Evolutionary conservation across 1,284 basidiomycete genomes (phyloP).

Genomic region (Heliocybe sulcata): DNA sequence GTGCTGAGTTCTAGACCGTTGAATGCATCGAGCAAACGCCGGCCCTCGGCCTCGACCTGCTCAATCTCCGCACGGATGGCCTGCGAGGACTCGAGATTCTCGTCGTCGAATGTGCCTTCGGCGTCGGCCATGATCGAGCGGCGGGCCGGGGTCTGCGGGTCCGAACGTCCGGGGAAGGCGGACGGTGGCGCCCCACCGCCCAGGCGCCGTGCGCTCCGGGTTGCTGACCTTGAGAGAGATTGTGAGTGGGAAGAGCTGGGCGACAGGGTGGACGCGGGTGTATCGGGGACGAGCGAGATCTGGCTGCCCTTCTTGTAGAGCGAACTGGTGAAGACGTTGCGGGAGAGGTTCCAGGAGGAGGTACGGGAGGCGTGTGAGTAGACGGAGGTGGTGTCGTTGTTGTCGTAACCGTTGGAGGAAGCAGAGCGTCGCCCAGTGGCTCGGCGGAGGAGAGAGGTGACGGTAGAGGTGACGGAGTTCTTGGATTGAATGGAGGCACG

Average conservation of each 20-base stretch:
- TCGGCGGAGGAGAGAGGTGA: constrained; percentile 54
- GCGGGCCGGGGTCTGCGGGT: constrained; percentile 16
- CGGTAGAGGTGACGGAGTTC: constrained; percentile 48
- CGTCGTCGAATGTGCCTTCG: constrained; percentile 42
- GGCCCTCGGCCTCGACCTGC: constrained; percentile 58
- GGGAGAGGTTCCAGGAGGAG: constrained; percentile 30
- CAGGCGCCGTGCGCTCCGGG: constrained; percentile 34
- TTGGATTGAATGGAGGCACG: constrained; percentile 57
- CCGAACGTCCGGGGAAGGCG: constrained; percentile 35
- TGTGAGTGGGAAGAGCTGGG: constrained; percentile 8
- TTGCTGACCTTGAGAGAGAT: constrained; percentile 17
- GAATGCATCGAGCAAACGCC: constrained; percentile 65
- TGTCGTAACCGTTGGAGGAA: constrained; percentile 32
- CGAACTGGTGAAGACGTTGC: constrained; percentile 23
- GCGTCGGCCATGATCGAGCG: constrained; percentile 24
- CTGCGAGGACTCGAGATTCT: constrained; percentile 45
- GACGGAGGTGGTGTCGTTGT: constrained; percentile 45
- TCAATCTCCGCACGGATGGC: constrained; percentile 61
- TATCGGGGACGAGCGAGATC: constrained; percentile 37
- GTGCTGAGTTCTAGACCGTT: constrained; percentile 66
- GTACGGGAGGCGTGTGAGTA: constrained; percentile 40
- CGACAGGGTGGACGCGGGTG: constrained; percentile 4
- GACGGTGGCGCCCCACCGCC: constrained; percentile 41
- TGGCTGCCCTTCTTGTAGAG: constrained; percentile 43
- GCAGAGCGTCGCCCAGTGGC: constrained; percentile 41